phyloP scores from a whole-genome alignment of 1,284 basidiomycete species.

The Pisolithus thermaeus region DNA sequence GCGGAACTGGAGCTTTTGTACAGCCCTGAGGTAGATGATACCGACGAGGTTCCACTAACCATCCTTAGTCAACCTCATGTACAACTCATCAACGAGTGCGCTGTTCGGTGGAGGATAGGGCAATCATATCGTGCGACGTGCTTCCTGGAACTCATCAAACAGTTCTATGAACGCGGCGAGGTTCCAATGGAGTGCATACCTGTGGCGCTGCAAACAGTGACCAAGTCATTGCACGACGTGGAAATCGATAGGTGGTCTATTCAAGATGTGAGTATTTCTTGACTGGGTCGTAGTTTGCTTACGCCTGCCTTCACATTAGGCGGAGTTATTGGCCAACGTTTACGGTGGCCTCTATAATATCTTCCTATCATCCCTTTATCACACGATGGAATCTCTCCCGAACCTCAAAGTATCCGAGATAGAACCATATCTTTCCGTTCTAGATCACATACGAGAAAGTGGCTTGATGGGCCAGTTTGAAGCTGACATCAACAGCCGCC shows the following conservation, averaged over 20 bases:
- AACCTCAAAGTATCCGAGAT: slow-evolving; percentile 66
- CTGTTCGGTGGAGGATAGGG: slow-evolving; percentile 84
- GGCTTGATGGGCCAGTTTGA: slow-evolving; percentile 63
- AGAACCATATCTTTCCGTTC: slow-evolving; percentile 56
- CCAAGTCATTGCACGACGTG: slow-evolving; percentile 64
- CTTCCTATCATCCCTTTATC: slow-evolving; percentile 82
- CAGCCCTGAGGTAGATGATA: slow-evolving; percentile 82
- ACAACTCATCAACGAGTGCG: slow-evolving; percentile 84
- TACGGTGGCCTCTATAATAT: slow-evolving; percentile 81
- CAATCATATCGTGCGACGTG: slow-evolving; percentile 73
- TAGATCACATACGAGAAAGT: slow-evolving; percentile 69
- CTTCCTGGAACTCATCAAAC: slow-evolving; percentile 84
- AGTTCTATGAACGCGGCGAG: slow-evolving; percentile 85
- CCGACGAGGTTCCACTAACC: slow-evolving; percentile 92
- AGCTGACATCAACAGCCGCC: slow-evolving; percentile 56
- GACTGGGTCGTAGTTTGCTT: slow-evolving; percentile 4
- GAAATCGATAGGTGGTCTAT: slow-evolving; percentile 75
- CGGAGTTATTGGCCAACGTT: slow-evolving; percentile 58
- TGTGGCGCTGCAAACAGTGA: slow-evolving; percentile 76
- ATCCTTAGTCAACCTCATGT: slow-evolving; percentile 84
- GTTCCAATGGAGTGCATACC: slow-evolving; percentile 93
- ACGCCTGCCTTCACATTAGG: slow-evolving; percentile 31
- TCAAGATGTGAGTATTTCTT: slow-evolving; percentile 61
- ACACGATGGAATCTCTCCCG: slow-evolving; percentile 72
- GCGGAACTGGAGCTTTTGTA: slow-evolving; percentile 88